phyloP scores from a whole-genome alignment of 2,329 filamentous ascomycete genomes.

The Pseudogymnoascus sp. region DNA sequence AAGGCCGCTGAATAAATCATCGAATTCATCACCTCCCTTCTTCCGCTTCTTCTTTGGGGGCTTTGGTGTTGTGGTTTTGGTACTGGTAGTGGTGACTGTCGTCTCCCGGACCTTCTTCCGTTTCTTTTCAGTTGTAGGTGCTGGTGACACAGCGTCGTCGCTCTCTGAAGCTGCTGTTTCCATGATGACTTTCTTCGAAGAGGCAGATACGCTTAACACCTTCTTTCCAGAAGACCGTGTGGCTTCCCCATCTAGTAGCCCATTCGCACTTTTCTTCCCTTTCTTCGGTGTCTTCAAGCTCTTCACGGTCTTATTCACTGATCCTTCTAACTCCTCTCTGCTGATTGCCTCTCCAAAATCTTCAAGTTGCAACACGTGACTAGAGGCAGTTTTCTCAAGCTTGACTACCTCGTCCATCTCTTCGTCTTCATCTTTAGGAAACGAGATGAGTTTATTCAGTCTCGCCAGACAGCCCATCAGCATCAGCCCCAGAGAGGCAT shows the following conservation, averaged over 20 bases:
- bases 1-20: constrained; percentile 61
- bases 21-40: constrained; percentile 57
- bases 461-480: constrained; percentile 58
- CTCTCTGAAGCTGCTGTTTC: neutral
- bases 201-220: neutral
- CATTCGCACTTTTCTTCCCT: neutral
- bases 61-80: constrained; percentile 21
- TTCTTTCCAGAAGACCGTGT: neutral
- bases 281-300: neutral
- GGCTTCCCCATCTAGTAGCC: neutral
- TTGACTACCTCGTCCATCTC: neutral
- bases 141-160: neutral
- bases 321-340: constrained; percentile 18
- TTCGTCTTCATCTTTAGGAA: constrained; percentile 17
- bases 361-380: constrained; percentile 14
- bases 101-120: constrained; percentile 19
- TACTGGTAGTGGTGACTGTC: neutral
- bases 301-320: constrained; percentile 3
- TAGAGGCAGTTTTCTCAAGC: neutral
- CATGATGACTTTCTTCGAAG: neutral
- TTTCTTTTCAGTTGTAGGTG: constrained; percentile 16
- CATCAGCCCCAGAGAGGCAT: constrained; percentile 61
- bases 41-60: constrained; percentile 47
- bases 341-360: constrained; percentile 29
- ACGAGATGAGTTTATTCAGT: constrained; percentile 38